Base-by-base conservation (phyloP, 106 monocot species). In the Vanilla planifolia region DNA sequence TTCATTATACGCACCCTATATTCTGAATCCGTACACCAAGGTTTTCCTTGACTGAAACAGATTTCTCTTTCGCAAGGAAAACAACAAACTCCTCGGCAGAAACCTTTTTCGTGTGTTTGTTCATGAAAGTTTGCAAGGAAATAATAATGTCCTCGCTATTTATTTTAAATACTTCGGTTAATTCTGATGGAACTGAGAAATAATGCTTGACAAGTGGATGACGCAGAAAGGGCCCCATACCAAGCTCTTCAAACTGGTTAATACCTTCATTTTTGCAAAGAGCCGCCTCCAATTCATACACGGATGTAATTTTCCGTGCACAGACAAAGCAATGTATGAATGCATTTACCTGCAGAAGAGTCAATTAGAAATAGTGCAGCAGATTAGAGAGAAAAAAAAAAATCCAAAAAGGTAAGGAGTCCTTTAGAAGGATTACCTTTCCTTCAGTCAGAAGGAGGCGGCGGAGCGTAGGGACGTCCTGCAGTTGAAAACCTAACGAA, bases 271-370 rank as follows among this genome's bases (percentile, higher is more conserved):
- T 82, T 59, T 79, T 81, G 81, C 98, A 92, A 60, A 92, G 67
- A 37, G 79, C 73, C 48, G 60, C 44, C 48, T 92, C 82, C 67
- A 98, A 61, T 6, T 98, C 98, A 73, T 92, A 78, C 6, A 98
- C 2, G 9, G 98, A 66, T 8, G 76, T 65, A 16, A 98, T 85
- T 60, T 55, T 81, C 48, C 84, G 64, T 35, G 61, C 78, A 50
- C 67, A 73, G 56, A 88, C 79, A 75, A 77, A 98, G 62, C 98
- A 92, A 60, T 98, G 87, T 46, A 98, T 88, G 66, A 88, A 98
- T 45, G 87, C 74, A 67, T 77, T 88, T 21, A 91, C 84, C 96
- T 95, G 57, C 63, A 19, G 26, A 60, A 66, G 19, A 16, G 42
- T 30, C 32, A 30, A 53, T 53, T 32, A 51, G n/a, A n/a, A n/a